Conservation (phyloP, 2,329 filamentous ascomycete genomes). For the Cercospora berteroae region DNA sequence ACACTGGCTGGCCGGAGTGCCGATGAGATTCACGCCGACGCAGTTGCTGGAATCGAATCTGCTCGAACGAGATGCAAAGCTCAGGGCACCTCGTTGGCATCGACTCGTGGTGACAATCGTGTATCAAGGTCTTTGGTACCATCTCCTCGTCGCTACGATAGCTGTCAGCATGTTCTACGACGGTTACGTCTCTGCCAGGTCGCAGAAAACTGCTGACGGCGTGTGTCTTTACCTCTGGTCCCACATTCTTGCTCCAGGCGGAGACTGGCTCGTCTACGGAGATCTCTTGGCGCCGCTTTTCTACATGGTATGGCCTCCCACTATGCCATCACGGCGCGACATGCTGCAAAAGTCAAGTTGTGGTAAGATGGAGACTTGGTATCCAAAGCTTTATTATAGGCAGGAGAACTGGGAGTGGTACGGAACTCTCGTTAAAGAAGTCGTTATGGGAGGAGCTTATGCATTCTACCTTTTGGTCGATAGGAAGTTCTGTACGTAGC, state of each 20-base stretch:
- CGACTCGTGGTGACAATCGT: neutral
- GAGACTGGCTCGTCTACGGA: constrained; percentile 12
- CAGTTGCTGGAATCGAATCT: constrained; percentile 8
- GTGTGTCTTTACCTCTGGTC: constrained; percentile 2
- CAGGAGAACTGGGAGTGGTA: constrained; percentile 6
- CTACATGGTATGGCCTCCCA: constrained; percentile 6
- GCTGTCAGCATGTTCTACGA: neutral
- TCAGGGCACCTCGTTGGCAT: neutral
- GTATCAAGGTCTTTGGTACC: constrained; percentile 11
- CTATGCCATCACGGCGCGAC: constrained; percentile 1
- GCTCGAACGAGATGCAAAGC: constrained; percentile 2
- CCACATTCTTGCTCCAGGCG: constrained; percentile 8
- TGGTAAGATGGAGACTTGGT: constrained; percentile 5
- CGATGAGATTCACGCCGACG: constrained; percentile 9
- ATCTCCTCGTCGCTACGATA: constrained; percentile 1
- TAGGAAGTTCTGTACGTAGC: neutral
- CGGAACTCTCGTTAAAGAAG: neutral
- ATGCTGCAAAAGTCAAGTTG: neutral
- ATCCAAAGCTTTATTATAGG: neutral
- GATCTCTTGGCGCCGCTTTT: constrained; percentile 8
- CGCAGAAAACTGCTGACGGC: neutral
- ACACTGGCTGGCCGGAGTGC: neutral
- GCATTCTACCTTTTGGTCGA: neutral
- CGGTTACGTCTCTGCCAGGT: neutral
- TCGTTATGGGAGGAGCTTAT: neutral